Evolutionary conservation across 108 stramenopile genomes (phyloP), one percentile per base, ranked within the genome.

Genomic region (Fragilaria radians): DNA sequence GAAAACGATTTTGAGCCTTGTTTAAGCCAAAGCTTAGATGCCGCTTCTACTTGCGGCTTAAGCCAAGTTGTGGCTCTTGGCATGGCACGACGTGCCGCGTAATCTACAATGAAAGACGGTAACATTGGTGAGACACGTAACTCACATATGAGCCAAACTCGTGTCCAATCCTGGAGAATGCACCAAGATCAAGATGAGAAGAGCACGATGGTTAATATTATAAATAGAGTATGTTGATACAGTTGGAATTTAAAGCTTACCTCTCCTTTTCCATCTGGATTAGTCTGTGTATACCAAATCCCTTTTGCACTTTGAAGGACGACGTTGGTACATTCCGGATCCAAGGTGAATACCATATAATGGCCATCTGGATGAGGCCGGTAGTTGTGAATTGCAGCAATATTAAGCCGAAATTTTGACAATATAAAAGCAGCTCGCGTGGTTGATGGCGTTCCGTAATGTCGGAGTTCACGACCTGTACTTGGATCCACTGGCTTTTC

Each of bases 51-150:
- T 31, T 78, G 70, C 23, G 91, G 87, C 49, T 76, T 83, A 23
- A 93, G 61, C 91, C 91, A 93, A 34, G 80, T 81, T 3, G 91
- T 93, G 19, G 91, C 91, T 54, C 91, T 65, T 1, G 91, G 91
- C 91, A 92, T 92, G 19, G 91, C 91, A 28, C 85, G 71, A 33
- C 77, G 63, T 0, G 91, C 91, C n/a, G 91, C 77, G 58, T 92
- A 92, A 57, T 89, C 87, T 4, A 86, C 84, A 61, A 92, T 89
- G 57, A 85, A 92, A 42, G 70, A 73, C 1, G 91, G 91, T 32
- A 92, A 67, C 24, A 82, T 52, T 46, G 68, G 61, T n/a, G 85
- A 86, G 19, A 92, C 82, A 34, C 77, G 71, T 27, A 92, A 61
- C 63, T 85, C 83, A 48, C 87, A 88, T 7, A 92, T 68, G 52